Base-by-base conservation (phyloP, 176 grass and related monocot species). In the Miscanthus lutarioriparius region DNA sequence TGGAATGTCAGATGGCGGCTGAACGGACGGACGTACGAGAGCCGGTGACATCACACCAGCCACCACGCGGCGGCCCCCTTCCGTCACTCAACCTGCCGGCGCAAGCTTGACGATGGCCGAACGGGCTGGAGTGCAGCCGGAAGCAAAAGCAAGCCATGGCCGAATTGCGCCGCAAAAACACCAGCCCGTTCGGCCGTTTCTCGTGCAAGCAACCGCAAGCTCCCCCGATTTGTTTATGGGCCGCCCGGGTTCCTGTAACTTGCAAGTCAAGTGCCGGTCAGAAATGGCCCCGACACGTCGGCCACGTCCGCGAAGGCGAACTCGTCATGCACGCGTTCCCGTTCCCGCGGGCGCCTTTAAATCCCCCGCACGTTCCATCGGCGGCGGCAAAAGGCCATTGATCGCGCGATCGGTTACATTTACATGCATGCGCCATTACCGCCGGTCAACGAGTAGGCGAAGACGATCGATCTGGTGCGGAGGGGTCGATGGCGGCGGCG, bases 251-350 rank as follows among this genome's bases (percentile, higher is more conserved):
- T 86, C 76, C 30, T 81, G 71, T 88, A 78, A n/a, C 88, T 91
- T 84, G 89, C 83, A 88, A 91, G 92, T 44, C 76, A 91, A 86
- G 63, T 11, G 88, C 75, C 40, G 59, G 25, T 37, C 75, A 32
- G 13, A 87, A 74, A 74, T 26, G 62, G 58, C 56, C 58, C 15
- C n/a, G 48, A 32, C 79, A 74, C 7, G 80, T 13, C n/a, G 58
- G 19, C 22, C 53, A 58, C 19, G 51, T 54, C 51, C 1, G 53
- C 53, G 19, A 23, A 61, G 22, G 56, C 56, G 56, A 61, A 10
- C 23, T 12, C 58, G 58, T 62, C 58, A 2, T 12, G 58, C 58
- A 26, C 58, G 58, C 58, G 51, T 82, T 40, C 38, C 64, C 10
- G 51, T 39, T 72, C 7, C 41, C 7, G 1, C 66, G 7, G 13